Evolutionary conservation across 2,329 filamentous ascomycete genomes (phyloP).

Genomic region (Leptographium wingfieldii): DNA sequence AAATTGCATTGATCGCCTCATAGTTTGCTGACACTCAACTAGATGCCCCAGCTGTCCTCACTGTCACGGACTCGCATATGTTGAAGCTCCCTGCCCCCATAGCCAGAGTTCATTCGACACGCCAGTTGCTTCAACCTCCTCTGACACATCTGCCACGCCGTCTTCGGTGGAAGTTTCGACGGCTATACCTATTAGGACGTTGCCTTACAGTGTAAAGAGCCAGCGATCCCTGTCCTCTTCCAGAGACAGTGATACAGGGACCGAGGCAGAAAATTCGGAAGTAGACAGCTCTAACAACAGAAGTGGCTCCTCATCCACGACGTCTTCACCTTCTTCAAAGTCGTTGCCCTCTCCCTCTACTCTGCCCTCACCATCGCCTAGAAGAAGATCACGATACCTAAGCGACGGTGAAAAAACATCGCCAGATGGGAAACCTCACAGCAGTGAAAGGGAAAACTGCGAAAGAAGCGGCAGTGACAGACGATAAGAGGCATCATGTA

Average conservation of each 20-base stretch:
- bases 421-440: background rate
- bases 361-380: background rate
- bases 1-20: background rate
- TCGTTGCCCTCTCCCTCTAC: background rate
- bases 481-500: background rate
- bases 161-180: background rate
- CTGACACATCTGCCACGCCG: background rate
- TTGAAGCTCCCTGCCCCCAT: conserved; percentile 6
- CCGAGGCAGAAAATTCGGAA: background rate
- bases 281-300: background rate
- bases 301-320: background rate
- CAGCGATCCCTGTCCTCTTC: background rate
- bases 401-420: background rate
- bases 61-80: conserved; percentile 8
- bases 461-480: background rate
- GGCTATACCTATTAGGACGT: background rate
- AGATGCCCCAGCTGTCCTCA: conserved; percentile 7
- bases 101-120: background rate
- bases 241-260: background rate
- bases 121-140: background rate
- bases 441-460: background rate
- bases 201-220: background rate
- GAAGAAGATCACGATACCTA: background rate
- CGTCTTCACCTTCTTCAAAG: conserved; percentile 1
- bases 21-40: background rate